phyloP scores from a whole-genome alignment of 2,329 filamentous ascomycete species.

The Pseudocercospora crystallina region DNA sequence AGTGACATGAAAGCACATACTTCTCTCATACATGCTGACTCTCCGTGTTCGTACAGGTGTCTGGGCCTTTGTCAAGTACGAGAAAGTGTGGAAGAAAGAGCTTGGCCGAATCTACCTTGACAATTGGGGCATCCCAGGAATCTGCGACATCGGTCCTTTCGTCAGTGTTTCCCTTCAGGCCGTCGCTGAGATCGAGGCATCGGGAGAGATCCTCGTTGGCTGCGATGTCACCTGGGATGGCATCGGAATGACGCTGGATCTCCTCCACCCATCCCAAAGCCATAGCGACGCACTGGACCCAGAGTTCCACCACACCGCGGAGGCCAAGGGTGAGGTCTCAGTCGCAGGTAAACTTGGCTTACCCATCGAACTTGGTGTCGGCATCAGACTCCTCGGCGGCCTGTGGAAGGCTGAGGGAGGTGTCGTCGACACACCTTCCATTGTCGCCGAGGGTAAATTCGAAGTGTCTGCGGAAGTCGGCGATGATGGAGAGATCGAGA shows the following conservation, averaged over 20 bases:
- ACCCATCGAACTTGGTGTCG: conserved; percentile 11
- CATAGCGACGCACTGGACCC: background rate
- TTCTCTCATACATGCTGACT: no score
- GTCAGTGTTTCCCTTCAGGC: conserved; percentile 2
- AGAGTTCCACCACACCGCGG: background rate
- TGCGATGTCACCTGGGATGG: conserved; percentile 5
- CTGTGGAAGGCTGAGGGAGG: conserved; percentile 3
- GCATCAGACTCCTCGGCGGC: background rate
- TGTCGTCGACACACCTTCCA: conserved; percentile 5
- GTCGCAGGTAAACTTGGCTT: conserved; percentile 4
- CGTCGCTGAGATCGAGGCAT: conserved; percentile 3
- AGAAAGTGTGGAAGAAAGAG: background rate
- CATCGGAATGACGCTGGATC: conserved; percentile 4
- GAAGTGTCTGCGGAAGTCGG: conserved; percentile 7
- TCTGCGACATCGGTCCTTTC: conserved; percentile 8
- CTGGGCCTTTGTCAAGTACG: background rate
- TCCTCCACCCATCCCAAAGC: conserved; percentile 2
- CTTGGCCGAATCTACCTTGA: background rate
- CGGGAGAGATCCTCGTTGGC: conserved; percentile 6
- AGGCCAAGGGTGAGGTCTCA: conserved; percentile 4
- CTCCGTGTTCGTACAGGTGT: background rate
- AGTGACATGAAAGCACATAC: no score
- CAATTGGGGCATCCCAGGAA: background rate
- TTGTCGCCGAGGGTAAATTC: conserved; percentile 11
- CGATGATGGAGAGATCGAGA: conserved; percentile 1